These are phyloP conservation scores for Chalciporus sp. DNA, from an alignment of 1,284 basidiomycete genomes.

Conservation along the genomic window DNA sequence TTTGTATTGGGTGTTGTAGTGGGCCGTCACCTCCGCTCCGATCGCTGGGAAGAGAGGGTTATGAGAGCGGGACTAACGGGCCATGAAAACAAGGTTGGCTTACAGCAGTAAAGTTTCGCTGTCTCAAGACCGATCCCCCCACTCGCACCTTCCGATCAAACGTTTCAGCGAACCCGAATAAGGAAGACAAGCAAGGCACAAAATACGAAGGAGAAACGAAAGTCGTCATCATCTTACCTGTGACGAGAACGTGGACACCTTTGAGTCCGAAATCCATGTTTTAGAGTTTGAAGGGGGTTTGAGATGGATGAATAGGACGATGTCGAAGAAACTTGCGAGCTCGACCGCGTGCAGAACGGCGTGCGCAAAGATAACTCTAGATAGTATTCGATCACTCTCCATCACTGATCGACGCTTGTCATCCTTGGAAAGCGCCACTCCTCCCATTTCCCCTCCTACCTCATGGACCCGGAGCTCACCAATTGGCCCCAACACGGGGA, in stretches of 20 bases:
- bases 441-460: no score
- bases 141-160: conserved; percentile 51
- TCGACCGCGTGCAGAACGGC: background rate
- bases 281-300: background rate
- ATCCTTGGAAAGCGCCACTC: background rate
- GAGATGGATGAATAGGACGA: background rate
- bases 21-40: conserved; percentile 71
- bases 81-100: conserved; percentile 13
- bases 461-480: no score
- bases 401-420: background rate
- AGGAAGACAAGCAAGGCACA: background rate
- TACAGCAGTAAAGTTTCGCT: conserved; percentile 54
- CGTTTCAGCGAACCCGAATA: background rate
- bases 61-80: background rate
- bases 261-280: conserved; percentile 42
- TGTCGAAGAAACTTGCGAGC: background rate
- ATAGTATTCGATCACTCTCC: background rate
- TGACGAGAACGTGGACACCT: conserved; percentile 43
- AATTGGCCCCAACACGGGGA: background rate
- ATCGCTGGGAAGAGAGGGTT: conserved; percentile 45
- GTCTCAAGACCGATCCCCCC: conserved; percentile 70
- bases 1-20: conserved; percentile 61
- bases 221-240: conserved; percentile 29
- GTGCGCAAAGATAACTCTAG: conserved; percentile 19
- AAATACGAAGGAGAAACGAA: background rate